phyloP scores from a whole-genome alignment of 2,329 filamentous ascomycete species.

The Monosporascus sp. region DNA sequence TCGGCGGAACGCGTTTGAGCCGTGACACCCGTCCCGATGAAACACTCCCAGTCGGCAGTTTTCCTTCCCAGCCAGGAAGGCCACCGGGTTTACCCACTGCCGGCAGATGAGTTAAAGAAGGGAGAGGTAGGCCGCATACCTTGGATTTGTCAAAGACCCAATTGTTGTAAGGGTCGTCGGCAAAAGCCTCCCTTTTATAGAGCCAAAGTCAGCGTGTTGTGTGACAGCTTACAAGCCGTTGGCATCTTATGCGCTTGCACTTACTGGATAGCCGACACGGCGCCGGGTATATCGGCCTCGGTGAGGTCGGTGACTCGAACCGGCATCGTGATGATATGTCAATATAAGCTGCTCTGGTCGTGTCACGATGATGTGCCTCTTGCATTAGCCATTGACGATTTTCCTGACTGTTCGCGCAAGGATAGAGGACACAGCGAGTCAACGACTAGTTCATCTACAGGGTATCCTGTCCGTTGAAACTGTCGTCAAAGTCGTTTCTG shows the following conservation, averaged over 20 bases:
- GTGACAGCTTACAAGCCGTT: not conserved
- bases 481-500: no score
- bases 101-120: not conserved
- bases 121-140: conserved; percentile 13
- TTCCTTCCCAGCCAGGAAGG: no score
- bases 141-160: conserved; percentile 27
- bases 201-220: conserved; percentile 10
- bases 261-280: conserved; percentile 26
- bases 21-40: not conserved
- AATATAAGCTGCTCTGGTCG: not conserved
- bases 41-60: not conserved
- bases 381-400: no score
- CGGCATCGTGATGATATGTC: conserved; percentile 12
- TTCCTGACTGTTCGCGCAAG: no score
- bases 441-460: no score
- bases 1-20: not conserved
- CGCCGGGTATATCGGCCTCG: conserved; percentile 26
- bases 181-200: conserved; percentile 23
- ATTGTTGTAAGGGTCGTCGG: conserved; percentile 27
- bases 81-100: not conserved
- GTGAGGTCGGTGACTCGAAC: conserved; percentile 21
- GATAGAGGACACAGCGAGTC: no score
- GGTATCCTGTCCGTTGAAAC: no score
- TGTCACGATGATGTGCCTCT: no score
- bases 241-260: conserved; percentile 9